phyloP scores from a whole-genome alignment of 306 rosid species.

The Leucaena leucocephala region DNA sequence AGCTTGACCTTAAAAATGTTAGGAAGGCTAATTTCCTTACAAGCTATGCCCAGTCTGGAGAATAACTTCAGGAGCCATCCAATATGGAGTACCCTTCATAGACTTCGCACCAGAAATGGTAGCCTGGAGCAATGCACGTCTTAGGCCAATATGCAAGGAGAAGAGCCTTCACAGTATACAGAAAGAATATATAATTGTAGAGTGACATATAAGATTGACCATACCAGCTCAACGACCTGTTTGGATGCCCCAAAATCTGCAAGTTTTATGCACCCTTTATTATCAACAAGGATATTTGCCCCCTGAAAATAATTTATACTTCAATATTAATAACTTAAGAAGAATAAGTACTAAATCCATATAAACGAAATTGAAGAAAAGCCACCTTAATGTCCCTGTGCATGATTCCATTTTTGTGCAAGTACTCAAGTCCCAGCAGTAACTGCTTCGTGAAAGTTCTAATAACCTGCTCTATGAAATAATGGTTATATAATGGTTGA shows the following conservation, averaged over 20 bases:
- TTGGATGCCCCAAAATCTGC: constrained; percentile 99
- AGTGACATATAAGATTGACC: constrained; percentile 27
- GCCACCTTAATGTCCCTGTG: constrained; percentile 97
- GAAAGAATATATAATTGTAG: constrained; percentile 21
- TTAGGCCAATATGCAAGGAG: constrained; percentile 35
- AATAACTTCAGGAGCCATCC: constrained; percentile 99
- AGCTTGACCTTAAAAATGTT: constrained; percentile 25
- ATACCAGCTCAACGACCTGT: constrained; percentile 98
- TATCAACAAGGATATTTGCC: constrained; percentile 99
- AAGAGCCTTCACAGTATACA: constrained; percentile 30
- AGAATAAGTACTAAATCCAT: constrained; percentile 22
- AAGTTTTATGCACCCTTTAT: constrained; percentile 96
- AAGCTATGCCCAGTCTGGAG: constrained; percentile 98
- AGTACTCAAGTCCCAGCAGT: constrained; percentile 87
- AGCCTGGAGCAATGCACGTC: constrained; percentile 61
- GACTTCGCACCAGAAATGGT: constrained; percentile 98
- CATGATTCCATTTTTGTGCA: constrained; percentile 96
- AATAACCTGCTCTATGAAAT: constrained; percentile 71
- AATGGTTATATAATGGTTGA: constrained; percentile 27
- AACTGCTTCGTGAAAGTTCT: constrained; percentile 87
- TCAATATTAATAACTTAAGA: constrained; percentile 29
- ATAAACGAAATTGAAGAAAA: constrained; percentile 26
- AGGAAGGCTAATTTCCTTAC: constrained; percentile 66
- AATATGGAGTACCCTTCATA: constrained; percentile 99
- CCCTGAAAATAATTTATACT: constrained; percentile 64